Evolutionary conservation across 345 rosid species (phyloP).

Genomic region (Salix arbutifolia): DNA sequence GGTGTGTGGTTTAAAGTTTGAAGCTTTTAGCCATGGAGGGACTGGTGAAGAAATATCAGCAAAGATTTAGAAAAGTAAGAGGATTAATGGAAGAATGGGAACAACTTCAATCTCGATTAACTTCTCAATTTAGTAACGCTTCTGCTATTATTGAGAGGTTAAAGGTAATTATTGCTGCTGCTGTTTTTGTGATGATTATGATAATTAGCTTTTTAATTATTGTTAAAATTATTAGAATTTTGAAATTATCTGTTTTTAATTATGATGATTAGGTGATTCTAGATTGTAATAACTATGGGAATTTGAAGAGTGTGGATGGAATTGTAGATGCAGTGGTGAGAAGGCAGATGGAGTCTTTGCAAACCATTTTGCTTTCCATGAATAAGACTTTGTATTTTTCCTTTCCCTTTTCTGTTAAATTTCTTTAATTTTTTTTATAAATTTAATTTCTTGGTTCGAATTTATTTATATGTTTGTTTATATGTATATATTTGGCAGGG

Average conservation of each 20-base stretch:
- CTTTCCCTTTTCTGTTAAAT: neutral
- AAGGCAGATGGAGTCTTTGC: constrained; percentile 69
- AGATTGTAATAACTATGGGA: constrained; percentile 47
- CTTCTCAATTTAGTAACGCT: constrained; percentile 58
- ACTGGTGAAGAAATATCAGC: constrained; percentile 62
- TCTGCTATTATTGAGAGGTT: constrained; percentile 67
- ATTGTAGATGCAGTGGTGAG: constrained; percentile 51
- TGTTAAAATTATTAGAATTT: neutral
- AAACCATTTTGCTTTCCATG: constrained; percentile 52
- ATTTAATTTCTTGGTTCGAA: neutral
- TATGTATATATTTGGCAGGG: constrained; percentile 31
- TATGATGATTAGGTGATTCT: constrained; percentile 40
- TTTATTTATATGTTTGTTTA: neutral
- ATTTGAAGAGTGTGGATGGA: constrained; percentile 47
- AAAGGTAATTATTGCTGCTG: constrained; percentile 31
- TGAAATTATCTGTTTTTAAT: neutral
- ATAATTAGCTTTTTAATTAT: neutral
- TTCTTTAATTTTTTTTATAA: neutral
- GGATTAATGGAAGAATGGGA: constrained; percentile 71
- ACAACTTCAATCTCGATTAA: constrained; percentile 53
- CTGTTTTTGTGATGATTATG: neutral
- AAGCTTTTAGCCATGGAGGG: constrained; percentile 48
- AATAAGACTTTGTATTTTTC: constrained; percentile 42
- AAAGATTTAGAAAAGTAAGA: constrained; percentile 49
- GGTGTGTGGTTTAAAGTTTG: neutral